Evolutionary conservation across 2,329 filamentous ascomycete species (phyloP), one percentile per base, ranked within the genome.

Genomic region (Orbilia ellipsospora): DNA sequence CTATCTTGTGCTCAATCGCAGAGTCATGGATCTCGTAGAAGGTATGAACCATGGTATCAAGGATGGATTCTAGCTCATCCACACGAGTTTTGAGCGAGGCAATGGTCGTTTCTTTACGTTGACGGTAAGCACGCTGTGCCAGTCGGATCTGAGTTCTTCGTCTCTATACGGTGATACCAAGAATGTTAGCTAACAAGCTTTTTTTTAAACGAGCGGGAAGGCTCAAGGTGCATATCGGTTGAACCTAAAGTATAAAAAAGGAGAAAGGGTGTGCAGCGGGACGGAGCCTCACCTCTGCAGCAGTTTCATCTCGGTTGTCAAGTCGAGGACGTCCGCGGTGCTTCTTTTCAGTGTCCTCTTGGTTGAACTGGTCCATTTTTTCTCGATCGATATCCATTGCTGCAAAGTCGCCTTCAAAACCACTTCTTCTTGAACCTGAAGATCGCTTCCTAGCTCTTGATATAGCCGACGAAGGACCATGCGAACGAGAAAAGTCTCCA

Each of bases 81-180:
- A 94, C 91, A 75, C 90, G 87, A 64, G 88, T 86, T 80, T 93
- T 90, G 10, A 96, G 85, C 0, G 88, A 88, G 28, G 88, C 87
- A 67, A 96, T 94, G 4, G 91, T 91, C 20, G 87, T 90, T 80
- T 96, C 93, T 82, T 96, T 96, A 61, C 93, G 89, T 80, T 91
- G 88, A 15, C 93, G 88, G 80, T 96, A 96, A 0, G 92, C 92
- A 78, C 93, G 86, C 81, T 96, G 93, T 1, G 93, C 93, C 65
- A 94, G 87, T 23, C 93, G 89, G 77, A 97, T 95, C 81, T 97
- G 93, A 4, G 92, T 94, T 65, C 93, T 88, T 62, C 93, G 90
- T 77, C 92, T 90, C 91, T 92, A 78, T 52, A 75, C 80, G 56
- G 78, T 42, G 55, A 61, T 80, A 63, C 50, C 68, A 67, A 44